Conservation (phyloP, 306 rosid species). For the Betula pendula region DNA sequence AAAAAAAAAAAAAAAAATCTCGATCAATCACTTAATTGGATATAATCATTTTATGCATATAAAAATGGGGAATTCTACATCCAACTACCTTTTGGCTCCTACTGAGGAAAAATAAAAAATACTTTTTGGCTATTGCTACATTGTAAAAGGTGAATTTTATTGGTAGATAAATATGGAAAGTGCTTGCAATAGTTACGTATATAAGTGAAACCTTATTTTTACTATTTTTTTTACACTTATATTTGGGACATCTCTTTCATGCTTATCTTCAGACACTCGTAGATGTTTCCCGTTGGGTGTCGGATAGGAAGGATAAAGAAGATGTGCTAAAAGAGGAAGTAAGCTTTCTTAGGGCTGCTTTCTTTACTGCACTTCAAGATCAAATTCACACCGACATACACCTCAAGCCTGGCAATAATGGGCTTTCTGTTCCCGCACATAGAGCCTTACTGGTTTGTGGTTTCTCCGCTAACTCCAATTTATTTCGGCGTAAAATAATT, state of each 20-base stretch:
- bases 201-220: not conserved
- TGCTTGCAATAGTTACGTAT: no score
- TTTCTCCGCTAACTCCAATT: no score
- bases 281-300: slow-evolving; percentile 47
- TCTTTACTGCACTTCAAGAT: slow-evolving; percentile 48
- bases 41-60: no score
- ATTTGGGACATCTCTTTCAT: not conserved
- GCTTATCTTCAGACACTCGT: slow-evolving; percentile 43
- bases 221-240: not conserved
- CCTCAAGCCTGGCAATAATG: slow-evolving; percentile 46
- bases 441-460: slow-evolving; percentile 60
- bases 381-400: slow-evolving; percentile 68
- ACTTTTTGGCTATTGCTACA: no score
- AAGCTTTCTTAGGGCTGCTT: slow-evolving; percentile 43
- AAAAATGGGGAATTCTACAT: no score
- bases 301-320: slow-evolving; percentile 28
- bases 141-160: no score
- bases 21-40: not conserved
- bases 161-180: no score
- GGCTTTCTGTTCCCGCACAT: slow-evolving; percentile 67
- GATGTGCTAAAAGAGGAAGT: slow-evolving; percentile 48
- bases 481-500: no score
- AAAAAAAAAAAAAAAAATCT: not conserved
- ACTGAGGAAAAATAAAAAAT: no score
- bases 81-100: no score